These are phyloP conservation scores for Arxiozyma slooffiae DNA, from an alignment of 1,139 yeast genomes.

Conservation along the genomic window DNA sequence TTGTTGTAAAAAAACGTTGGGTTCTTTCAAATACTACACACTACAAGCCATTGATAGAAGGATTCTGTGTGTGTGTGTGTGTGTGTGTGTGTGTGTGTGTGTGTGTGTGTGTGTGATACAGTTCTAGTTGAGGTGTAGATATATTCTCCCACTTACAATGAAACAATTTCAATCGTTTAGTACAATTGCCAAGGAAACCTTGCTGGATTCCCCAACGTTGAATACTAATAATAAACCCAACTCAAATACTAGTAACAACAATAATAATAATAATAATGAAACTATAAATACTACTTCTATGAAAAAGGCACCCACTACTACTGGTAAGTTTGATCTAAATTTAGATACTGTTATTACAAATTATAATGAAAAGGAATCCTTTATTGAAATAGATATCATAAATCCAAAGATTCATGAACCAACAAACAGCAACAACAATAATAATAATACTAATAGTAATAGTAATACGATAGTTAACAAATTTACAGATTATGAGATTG, in stretches of 20 bases:
- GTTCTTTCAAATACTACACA: too few species aligned
- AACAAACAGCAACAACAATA: conserved; percentile 44
- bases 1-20: too few species aligned
- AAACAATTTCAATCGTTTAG: conserved; percentile 28
- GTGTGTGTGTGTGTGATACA: too few species aligned
- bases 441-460: conserved; percentile 15
- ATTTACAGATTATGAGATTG: conserved; percentile 86
- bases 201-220: not conserved
- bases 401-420: conserved; percentile 37
- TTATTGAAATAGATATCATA: conserved; percentile 75
- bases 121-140: too few species aligned
- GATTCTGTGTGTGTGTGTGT: too few species aligned
- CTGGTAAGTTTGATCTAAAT: not conserved
- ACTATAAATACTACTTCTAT: not conserved
- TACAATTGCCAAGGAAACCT: conserved; percentile 17
- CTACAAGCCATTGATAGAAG: too few species aligned
- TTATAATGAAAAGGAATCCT: conserved; percentile 92
- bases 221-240: not conserved
- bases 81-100: too few species aligned
- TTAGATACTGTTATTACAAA: conserved; percentile 26
- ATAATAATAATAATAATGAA: not conserved
- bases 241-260: not conserved
- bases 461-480: conserved; percentile 24
- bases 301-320: not conserved
- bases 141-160: conserved; percentile 7